Percentiles rank a stretch among this genome's conserved stretches.
Conservation (phyloP, 2,329 filamentous ascomycete species). For the Chaetothyriales sp. region DNA sequence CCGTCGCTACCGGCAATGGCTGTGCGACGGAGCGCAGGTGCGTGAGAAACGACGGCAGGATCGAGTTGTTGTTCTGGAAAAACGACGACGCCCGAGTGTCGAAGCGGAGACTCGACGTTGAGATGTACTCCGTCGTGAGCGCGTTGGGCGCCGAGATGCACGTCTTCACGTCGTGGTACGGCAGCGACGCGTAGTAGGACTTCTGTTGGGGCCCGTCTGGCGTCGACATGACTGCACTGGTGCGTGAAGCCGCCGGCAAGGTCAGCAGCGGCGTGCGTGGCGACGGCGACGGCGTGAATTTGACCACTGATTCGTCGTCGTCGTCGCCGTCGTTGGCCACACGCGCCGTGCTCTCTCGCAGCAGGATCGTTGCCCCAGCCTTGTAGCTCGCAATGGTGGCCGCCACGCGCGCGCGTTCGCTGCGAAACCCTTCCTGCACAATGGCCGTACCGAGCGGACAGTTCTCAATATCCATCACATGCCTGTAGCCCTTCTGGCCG, state of each 20-base stretch:
- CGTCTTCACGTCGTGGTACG: slow-evolving; percentile 54
- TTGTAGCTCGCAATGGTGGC: slow-evolving; percentile 58
- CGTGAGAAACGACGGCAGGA: slow-evolving; percentile 70
- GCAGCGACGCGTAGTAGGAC: background rate
- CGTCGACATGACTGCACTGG: background rate
- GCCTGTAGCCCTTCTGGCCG: slow-evolving; percentile 67
- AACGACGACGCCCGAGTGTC: slow-evolving; percentile 86
- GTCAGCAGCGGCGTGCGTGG: slow-evolving; percentile 19
- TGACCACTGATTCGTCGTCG: background rate
- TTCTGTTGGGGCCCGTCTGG: slow-evolving; percentile 2
- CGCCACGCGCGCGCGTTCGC: slow-evolving; percentile 63
- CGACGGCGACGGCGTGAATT: background rate
- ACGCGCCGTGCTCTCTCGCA: slow-evolving; percentile 72
- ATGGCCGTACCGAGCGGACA: slow-evolving; percentile 88
- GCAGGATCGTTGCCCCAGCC: slow-evolving; percentile 72
- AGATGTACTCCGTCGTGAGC: slow-evolving; percentile 76
- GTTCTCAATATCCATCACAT: slow-evolving; percentile 87
- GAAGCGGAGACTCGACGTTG: slow-evolving; percentile 55
- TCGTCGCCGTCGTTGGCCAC: slow-evolving; percentile 1
- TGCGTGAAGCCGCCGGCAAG: background rate
- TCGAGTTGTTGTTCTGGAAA: slow-evolving; percentile 99
- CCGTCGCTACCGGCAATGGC: slow-evolving; percentile 12
- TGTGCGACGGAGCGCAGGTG: slow-evolving; percentile 51
- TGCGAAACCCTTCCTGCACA: slow-evolving; percentile 63
- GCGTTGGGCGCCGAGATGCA: slow-evolving; percentile 80